Evolutionary conservation across 805 yeast genomes (phyloP).

Genomic region (Torulaspora gathmanii): DNA sequence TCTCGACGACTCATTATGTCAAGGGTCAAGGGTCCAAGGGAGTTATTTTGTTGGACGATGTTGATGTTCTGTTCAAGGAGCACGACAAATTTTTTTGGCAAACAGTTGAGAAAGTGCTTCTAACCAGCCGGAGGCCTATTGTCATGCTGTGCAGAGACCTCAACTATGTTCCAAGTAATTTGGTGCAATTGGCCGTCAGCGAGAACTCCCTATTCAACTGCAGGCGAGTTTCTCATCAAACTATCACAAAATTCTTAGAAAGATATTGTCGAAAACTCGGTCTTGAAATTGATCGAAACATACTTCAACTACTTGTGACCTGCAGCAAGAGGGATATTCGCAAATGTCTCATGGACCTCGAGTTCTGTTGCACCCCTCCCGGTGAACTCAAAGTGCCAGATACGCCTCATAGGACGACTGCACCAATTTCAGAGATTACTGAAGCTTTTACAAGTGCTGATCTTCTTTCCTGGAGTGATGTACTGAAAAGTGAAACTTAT

Average conservation of each 20-base stretch:
- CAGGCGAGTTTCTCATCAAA: constrained; percentile 17
- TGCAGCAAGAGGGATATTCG: constrained; percentile 42
- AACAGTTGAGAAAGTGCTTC: constrained; percentile 56
- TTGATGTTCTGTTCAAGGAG: constrained; percentile 69
- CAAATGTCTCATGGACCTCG: constrained; percentile 43
- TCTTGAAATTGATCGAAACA: constrained; percentile 31
- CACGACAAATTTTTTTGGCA: constrained; percentile 80
- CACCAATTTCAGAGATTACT: background rate
- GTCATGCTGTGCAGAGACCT: constrained; percentile 58
- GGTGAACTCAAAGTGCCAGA: constrained; percentile 7
- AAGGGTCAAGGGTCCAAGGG: constrained; percentile 51
- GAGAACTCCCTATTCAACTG: constrained; percentile 41
- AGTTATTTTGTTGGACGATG: constrained; percentile 77
- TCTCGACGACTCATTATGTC: constrained; percentile 79
- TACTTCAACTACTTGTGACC: constrained; percentile 32
- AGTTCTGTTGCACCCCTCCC: constrained; percentile 29
- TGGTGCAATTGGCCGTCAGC: constrained; percentile 44
- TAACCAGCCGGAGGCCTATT: constrained; percentile 62
- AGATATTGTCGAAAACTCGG: constrained; percentile 30
- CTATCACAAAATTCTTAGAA: constrained; percentile 37
- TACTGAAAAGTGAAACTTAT: constrained; percentile 11
- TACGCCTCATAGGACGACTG: background rate
- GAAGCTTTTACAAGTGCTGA: constrained; percentile 10
- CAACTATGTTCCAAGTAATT: constrained; percentile 43
- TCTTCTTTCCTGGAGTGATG: constrained; percentile 20